Percentiles rank a stretch among this genome's conserved stretches.
Conservation (phyloP, 129 eudicot genomes). For the Scalesia atractyloides region DNA sequence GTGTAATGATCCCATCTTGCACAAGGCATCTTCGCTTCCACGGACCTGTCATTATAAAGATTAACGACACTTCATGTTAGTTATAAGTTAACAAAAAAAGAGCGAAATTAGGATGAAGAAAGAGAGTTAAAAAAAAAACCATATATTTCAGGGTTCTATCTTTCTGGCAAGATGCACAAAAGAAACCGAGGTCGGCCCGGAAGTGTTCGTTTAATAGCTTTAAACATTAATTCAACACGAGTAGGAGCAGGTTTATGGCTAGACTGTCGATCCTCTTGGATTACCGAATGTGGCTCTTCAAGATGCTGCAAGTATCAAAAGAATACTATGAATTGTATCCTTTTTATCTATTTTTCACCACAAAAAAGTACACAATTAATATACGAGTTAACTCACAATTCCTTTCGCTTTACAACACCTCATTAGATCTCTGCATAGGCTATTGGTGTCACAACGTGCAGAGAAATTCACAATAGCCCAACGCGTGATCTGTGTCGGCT, state of each 20-base stretch:
- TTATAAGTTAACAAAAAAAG: not conserved
- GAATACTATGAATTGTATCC: not conserved
- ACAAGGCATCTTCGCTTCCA: constrained; percentile 68
- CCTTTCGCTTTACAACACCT: constrained; percentile 60
- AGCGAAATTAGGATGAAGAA: not conserved
- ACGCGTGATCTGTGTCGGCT: constrained; percentile 46
- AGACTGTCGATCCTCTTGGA: constrained; percentile 60
- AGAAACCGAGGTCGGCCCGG: constrained; percentile 60
- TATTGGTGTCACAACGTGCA: constrained; percentile 57
- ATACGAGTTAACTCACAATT: constrained; percentile 39
- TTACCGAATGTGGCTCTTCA: constrained; percentile 44
- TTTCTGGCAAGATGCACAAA: constrained; percentile 60
- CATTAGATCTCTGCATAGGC: constrained; percentile 41
- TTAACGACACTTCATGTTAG: not conserved
- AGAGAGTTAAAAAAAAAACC: constrained; percentile 13
- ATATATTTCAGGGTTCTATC: constrained; percentile 56
- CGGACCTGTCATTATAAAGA: constrained; percentile 47
- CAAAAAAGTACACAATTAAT: not conserved
- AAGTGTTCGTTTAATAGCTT: constrained; percentile 41
- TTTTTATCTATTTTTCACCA: constrained; percentile 5
- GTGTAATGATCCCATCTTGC: constrained; percentile 66
- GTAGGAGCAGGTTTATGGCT: constrained; percentile 58
- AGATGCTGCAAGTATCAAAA: constrained; percentile 15
- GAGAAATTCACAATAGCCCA: constrained; percentile 90
- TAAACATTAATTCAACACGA: constrained; percentile 75